phyloP scores from a whole-genome alignment of 495 filamentous ascomycete species.

The Usnea hakonensis region DNA sequence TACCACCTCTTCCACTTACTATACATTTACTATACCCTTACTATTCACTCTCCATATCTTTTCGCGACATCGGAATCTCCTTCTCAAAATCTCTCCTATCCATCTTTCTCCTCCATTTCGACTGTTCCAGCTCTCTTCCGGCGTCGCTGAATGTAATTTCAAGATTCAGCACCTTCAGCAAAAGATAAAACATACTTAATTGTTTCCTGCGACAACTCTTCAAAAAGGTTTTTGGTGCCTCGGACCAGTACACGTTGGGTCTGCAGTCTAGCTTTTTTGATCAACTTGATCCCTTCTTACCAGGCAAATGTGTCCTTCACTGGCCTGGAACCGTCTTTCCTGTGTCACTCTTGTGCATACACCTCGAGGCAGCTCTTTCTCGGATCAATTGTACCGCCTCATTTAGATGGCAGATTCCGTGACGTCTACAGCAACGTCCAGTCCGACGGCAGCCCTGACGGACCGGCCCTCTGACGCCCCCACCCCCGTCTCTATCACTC shows the following conservation, averaged over 20 bases:
- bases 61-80: too few relatives aligned
- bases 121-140: too few relatives aligned
- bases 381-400: not conserved
- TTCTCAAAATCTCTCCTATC: too few relatives aligned
- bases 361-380: not conserved
- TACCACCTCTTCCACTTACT: too few relatives aligned
- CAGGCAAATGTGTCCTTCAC: slow-evolving; percentile 5
- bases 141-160: too few relatives aligned
- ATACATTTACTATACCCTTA: too few relatives aligned
- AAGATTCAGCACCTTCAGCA: too few relatives aligned
- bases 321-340: not conserved
- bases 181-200: not conserved
- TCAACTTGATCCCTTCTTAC: not conserved
- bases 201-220: not conserved
- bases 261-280: slow-evolving; percentile 1
- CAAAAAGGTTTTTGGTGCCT: not conserved
- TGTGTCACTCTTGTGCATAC: not conserved
- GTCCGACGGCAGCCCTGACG: not conserved
- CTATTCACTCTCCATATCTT: too few relatives aligned
- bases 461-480: slow-evolving; percentile 1
- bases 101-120: too few relatives aligned
- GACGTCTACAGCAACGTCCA: slow-evolving; percentile 2
- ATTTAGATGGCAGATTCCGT: slow-evolving; percentile 19
- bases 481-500: not conserved
- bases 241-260: slow-evolving; percentile 17